Evolutionary conservation across 306 rosid genomes (phyloP).

Genomic region (Crotalaria pallida): DNA sequence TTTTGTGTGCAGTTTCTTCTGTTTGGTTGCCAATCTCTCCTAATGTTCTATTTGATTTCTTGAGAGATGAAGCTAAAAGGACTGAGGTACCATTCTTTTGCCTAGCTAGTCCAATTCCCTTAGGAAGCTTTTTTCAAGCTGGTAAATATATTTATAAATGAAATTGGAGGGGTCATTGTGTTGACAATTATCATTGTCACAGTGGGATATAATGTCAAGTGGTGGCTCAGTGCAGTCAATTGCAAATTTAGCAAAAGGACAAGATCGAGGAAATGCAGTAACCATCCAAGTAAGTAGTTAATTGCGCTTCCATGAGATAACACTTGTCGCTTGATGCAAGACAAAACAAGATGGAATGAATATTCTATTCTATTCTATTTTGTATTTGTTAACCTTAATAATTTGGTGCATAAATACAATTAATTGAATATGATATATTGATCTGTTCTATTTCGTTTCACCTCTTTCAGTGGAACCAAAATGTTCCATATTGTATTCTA

Average conservation of each 20-base stretch:
- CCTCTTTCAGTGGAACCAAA: too few relatives aligned
- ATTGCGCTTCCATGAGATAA: not conserved
- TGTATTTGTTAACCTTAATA: too few relatives aligned
- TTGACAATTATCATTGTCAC: conserved; percentile 12
- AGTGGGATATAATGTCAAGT: conserved; percentile 90
- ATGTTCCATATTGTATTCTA: too few relatives aligned
- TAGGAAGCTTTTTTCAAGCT: not conserved
- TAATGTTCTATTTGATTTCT: conserved; percentile 56
- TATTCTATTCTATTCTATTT: too few relatives aligned
- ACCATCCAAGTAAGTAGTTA: conserved; percentile 73
- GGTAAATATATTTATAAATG: not conserved
- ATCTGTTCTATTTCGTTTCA: too few relatives aligned
- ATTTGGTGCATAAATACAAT: too few relatives aligned
- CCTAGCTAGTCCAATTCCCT: not conserved
- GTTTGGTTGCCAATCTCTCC: conserved; percentile 84
- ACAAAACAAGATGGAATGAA: too few relatives aligned
- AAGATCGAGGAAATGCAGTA: conserved; percentile 93
- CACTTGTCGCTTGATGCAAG: too few relatives aligned
- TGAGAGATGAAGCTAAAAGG: conserved; percentile 72
- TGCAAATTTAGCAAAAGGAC: conserved; percentile 89
- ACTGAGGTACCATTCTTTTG: conserved; percentile 46
- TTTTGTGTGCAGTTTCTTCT: conserved; percentile 89
- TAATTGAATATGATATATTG: too few relatives aligned
- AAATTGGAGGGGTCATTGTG: not conserved
- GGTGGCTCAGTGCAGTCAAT: conserved; percentile 68